Conservation (phyloP, 225 moss, liverwort and hornwort genomes). For the Physcomitrellopsis africana region DNA sequence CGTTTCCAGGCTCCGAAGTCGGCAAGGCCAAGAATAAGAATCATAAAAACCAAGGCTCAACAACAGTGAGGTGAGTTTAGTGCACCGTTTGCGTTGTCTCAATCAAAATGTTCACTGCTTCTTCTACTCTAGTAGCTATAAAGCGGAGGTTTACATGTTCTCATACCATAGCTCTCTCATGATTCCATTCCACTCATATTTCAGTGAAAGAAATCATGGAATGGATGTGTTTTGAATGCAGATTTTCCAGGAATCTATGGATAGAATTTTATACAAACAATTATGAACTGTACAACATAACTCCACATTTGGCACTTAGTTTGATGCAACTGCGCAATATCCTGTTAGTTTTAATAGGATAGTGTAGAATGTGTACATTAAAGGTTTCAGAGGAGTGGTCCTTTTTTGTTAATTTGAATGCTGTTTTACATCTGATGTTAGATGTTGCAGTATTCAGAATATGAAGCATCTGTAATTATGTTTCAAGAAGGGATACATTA, state of each 20-base stretch:
- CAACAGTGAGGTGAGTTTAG: slow-evolving; percentile 33
- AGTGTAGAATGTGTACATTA: neutral
- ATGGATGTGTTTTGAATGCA: neutral
- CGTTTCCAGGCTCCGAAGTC: slow-evolving; percentile 32
- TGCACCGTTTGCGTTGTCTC: neutral
- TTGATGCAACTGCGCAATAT: too few species aligned
- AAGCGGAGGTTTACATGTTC: neutral
- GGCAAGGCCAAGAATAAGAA: slow-evolving; percentile 20
- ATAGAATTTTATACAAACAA: too few species aligned
- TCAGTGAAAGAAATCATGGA: too few species aligned
- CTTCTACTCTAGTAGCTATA: neutral
- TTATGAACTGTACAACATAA: too few species aligned
- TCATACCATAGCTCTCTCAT: neutral
- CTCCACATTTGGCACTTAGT: too few species aligned
- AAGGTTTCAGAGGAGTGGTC: slow-evolving; percentile 4
- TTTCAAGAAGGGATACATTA: slow-evolving; percentile 23
- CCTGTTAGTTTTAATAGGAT: neutral
- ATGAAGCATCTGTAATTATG: slow-evolving; percentile 24
- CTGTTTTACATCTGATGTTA: neutral
- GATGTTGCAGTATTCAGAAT: slow-evolving; percentile 33
- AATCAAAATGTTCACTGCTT: neutral
- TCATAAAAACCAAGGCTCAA: slow-evolving; percentile 11
- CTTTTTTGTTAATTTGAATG: neutral
- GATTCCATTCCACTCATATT: neutral
- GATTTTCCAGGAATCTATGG: too few species aligned